phyloP scores from a whole-genome alignment of 2,329 filamentous ascomycete genomes.

The Aspergillus ibericus region DNA sequence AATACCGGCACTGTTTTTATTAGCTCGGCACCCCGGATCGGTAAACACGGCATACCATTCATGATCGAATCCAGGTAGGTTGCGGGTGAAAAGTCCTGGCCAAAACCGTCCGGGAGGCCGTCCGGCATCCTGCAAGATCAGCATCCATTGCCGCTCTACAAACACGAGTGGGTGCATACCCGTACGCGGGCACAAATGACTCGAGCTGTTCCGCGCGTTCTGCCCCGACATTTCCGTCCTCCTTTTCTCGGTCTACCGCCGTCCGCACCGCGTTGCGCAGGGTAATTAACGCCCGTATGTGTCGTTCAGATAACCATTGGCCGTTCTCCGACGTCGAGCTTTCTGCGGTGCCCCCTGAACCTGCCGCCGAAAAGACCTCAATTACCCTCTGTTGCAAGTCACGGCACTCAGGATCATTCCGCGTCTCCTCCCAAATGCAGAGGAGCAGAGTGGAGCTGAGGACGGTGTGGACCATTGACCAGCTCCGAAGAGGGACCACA shows the following conservation, averaged over 20 bases:
- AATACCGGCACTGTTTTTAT: slow-evolving; percentile 24
- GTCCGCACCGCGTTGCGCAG: slow-evolving; percentile 22
- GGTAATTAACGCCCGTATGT: slow-evolving; percentile 31
- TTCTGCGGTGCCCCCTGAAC: slow-evolving; percentile 12
- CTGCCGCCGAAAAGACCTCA: slow-evolving; percentile 28
- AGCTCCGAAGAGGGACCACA: slow-evolving; percentile 30
- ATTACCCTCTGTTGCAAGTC: slow-evolving; percentile 32
- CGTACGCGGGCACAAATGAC: neutral
- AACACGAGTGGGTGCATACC: neutral
- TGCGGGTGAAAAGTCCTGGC: slow-evolving; percentile 25
- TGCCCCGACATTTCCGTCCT: neutral
- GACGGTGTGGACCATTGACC: slow-evolving; percentile 39
- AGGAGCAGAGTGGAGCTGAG: slow-evolving; percentile 35
- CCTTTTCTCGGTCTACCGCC: slow-evolving; percentile 16
- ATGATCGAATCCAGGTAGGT: slow-evolving; percentile 32
- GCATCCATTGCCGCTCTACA: neutral
- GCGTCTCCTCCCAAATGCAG: slow-evolving; percentile 36
- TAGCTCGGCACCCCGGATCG: neutral
- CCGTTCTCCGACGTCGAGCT: slow-evolving; percentile 17
- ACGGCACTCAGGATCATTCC: slow-evolving; percentile 30
- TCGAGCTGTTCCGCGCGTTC: neutral
- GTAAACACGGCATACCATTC: slow-evolving; percentile 22
- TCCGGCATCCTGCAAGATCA: slow-evolving; percentile 15
- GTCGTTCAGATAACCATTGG: slow-evolving; percentile 31
- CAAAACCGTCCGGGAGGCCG: slow-evolving; percentile 13